A percentile compares a stretch with the other conserved stretches of the same genome.
Evolutionary conservation across 345 rosid genomes (phyloP).

Genomic region (Eucalyptus albens): DNA sequence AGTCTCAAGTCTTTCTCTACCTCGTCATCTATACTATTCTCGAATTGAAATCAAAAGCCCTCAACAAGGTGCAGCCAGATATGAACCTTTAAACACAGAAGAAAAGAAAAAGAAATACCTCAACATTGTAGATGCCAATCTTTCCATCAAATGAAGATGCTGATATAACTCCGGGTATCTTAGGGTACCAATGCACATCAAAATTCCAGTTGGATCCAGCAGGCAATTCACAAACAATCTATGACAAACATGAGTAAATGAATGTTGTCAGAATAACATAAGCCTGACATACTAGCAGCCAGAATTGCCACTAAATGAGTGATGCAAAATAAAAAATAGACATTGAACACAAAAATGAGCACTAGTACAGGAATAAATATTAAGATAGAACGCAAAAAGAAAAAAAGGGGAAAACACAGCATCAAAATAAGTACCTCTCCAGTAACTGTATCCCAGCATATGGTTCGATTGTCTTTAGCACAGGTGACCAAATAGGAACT

Average conservation of each 20-base stretch:
- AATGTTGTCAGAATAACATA: not conserved
- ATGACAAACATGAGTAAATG: not conserved
- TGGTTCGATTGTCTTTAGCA: slow-evolving; percentile 94
- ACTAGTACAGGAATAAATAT: not conserved
- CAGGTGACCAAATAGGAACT: slow-evolving; percentile 94
- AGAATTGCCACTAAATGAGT: not conserved
- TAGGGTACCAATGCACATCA: slow-evolving; percentile 97
- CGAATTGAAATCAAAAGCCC: not conserved
- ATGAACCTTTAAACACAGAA: not conserved
- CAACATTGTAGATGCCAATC: slow-evolving; percentile 89
- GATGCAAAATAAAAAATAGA: not conserved
- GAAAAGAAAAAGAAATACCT: slow-evolving; percentile 33
- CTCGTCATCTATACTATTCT: not conserved
- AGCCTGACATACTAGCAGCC: not conserved
- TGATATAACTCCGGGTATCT: slow-evolving; percentile 90
- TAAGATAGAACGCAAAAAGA: not conserved
- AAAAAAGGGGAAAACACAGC: not conserved
- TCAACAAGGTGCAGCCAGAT: not conserved
- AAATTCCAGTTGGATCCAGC: slow-evolving; percentile 98
- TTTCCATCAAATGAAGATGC: slow-evolving; percentile 98
- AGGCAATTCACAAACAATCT: slow-evolving; percentile 90
- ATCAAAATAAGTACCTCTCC: slow-evolving; percentile 48
- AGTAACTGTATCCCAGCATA: slow-evolving; percentile 93
- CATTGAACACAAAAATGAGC: not conserved
- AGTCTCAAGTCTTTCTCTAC: not conserved